Conservation (phyloP, 192 early-diverging fungal species). For the Cetraspora pellucida region DNA sequence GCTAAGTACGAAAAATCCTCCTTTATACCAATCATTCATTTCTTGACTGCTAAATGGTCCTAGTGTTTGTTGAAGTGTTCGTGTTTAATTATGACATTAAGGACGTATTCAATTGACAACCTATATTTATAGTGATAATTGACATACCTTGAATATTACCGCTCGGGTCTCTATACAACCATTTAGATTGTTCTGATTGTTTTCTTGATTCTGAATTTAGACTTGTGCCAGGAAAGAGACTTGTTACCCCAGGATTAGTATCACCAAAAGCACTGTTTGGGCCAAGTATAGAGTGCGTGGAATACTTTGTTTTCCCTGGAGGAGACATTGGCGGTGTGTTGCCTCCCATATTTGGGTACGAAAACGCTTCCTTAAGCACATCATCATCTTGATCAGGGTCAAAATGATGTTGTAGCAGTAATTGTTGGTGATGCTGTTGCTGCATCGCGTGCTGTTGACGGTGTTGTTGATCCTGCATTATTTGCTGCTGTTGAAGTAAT, state of each 20-base stretch:
- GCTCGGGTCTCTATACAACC: constrained; percentile 87
- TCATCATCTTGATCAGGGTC: constrained; percentile 38
- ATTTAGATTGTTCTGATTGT: constrained; percentile 50
- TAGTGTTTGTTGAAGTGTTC: not conserved
- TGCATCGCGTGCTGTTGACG: constrained; percentile 15
- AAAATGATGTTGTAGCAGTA: constrained; percentile 23
- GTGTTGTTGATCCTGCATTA: not conserved
- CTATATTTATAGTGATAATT: not conserved
- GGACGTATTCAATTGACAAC: not conserved
- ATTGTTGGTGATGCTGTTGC: constrained; percentile 12
- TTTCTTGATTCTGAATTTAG: constrained; percentile 28
- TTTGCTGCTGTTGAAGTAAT: constrained; percentile 16
- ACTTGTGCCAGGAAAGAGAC: constrained; percentile 11
- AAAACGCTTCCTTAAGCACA: constrained; percentile 38
- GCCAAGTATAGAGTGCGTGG: constrained; percentile 11
- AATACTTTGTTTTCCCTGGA: constrained; percentile 8
- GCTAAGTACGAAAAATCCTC: constrained; percentile 79
- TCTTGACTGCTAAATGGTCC: constrained; percentile 79
- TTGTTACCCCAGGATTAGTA: not conserved
- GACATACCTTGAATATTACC: constrained; percentile 75
- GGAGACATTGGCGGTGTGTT: constrained; percentile 36
- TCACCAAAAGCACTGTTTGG: constrained; percentile 21
- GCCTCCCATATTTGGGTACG: constrained; percentile 23
- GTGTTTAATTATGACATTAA: not conserved
- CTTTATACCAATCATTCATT: constrained; percentile 96